Conservation (phyloP, 805 yeast species). For the Wickerhamiella nectarea region DNA sequence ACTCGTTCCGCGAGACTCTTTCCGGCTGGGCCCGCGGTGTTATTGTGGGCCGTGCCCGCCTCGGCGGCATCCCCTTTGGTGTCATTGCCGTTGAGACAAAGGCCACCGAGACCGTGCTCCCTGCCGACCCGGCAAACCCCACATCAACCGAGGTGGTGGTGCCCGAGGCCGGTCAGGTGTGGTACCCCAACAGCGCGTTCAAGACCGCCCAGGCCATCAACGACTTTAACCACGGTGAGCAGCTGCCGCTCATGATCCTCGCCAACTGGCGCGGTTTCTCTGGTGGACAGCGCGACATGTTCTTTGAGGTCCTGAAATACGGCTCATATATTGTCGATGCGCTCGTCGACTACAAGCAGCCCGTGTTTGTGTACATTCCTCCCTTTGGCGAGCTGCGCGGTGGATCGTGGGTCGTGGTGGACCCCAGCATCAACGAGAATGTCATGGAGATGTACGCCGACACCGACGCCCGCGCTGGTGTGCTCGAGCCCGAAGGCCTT, state of each 20-base stretch:
- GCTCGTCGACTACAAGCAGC: conserved; percentile 87
- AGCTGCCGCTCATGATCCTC: conserved; percentile 88
- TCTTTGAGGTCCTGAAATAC: conserved; percentile 90
- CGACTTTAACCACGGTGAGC: conserved; percentile 97
- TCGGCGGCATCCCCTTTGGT: conserved; percentile 98
- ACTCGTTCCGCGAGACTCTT: conserved; percentile 88
- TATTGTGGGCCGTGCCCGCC: conserved; percentile 95
- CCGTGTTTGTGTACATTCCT: conserved; percentile 92
- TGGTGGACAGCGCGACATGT: conserved; percentile 99
- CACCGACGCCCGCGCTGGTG: conserved; percentile 91
- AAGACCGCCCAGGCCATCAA: conserved; percentile 98
- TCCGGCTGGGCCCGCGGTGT: conserved; percentile 99
- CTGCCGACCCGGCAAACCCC: conserved; percentile 98
- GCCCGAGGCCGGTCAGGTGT: conserved; percentile 98
- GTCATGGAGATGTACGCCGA: conserved; percentile 99
- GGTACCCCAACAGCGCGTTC: conserved; percentile 99
- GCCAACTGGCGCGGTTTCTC: conserved; percentile 99
- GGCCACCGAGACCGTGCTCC: conserved; percentile 73
- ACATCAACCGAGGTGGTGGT: conserved; percentile 74
- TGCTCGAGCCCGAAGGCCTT: conserved; percentile 97
- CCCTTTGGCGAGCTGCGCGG: conserved; percentile 98
- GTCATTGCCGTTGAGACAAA: conserved; percentile 93
- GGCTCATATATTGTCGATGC: conserved; percentile 98
- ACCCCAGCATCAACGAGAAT: conserved; percentile 90
- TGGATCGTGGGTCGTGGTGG: conserved; percentile 99